phyloP scores from a whole-genome alignment of 345 rosid genomes.

The Ceriops decandra region DNA sequence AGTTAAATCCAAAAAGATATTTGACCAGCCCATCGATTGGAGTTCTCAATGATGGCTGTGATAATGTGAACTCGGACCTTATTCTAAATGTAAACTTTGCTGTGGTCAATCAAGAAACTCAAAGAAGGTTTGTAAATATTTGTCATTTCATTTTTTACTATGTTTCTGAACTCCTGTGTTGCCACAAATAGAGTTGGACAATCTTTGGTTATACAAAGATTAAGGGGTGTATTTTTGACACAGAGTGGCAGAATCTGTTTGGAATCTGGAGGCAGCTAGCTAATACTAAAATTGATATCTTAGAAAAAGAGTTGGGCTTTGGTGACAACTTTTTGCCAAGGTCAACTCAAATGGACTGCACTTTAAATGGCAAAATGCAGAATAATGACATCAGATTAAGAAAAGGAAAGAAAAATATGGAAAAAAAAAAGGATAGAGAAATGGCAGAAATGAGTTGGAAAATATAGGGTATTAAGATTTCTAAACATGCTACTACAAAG shows the following conservation, averaged over 20 bases:
- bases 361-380: background rate
- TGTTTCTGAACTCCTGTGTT: conserved; percentile 2
- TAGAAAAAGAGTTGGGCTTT: background rate
- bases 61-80: conserved; percentile 92
- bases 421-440: no score
- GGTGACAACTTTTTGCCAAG: background rate
- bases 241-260: background rate
- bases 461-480: no score
- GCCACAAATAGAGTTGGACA: conserved; percentile 1
- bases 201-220: background rate
- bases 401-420: no score
- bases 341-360: no score
- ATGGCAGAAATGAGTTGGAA: no score
- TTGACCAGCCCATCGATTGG: conserved; percentile 93
- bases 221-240: background rate
- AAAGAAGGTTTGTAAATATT: conserved; percentile 61
- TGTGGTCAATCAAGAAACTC: conserved; percentile 67
- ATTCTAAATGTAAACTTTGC: conserved; percentile 74
- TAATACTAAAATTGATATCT: background rate
- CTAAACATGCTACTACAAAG: no score
- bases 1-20: conserved; percentile 89
- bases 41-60: conserved; percentile 88
- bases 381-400: background rate
- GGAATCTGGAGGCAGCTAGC: background rate
- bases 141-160: conserved; percentile 1